Base-by-base conservation (phyloP, 2,329 filamentous ascomycete genomes). In the Clarireedia sp. region DNA sequence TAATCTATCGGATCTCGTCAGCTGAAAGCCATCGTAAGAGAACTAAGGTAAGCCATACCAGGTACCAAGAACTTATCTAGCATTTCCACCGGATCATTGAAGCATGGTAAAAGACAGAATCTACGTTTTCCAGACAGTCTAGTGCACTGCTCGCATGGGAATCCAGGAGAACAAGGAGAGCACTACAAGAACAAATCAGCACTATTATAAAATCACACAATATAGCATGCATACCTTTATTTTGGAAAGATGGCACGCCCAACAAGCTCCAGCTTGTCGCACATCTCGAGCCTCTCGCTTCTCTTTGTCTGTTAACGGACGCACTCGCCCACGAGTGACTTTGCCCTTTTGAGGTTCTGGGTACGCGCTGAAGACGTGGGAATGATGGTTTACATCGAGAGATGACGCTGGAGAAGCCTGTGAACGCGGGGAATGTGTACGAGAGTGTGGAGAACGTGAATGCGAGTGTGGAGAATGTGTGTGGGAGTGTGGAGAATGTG, bases 161-260 rank as follows among this genome's bases (percentile, higher is more conserved):
- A 65, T 12, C 66, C 66, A 29, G 62, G 58, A 10, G 64, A 67
- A 48, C 65, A 68, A 17, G 66, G 66, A 43, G 66, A 68, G 46
- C 66, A 68, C 61, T 66, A 24, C 17, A 23, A n/a, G 17, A 23
- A 14, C 14, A 6, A 40, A 9, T 54, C 17, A 54, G 33, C 43
- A 23, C 46, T 10, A 33, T 12, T 12, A 33, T 5, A 33, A 33
- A 10, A 33, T 33, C 29, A 33, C 29, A 33, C 29, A 33, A 14
- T 14, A 5, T 5, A 55, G 3, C 24, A 5, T 26, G 5, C 36
- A 21, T 48, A 65, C 64, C 59, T 67, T 68, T 12, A 63, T 67
- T 38, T 68, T 68, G 3, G 66, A 67, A 16, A 68, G 66, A 60
- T 68, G 66, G 41, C 66, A 68, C 50, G 65, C 64, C 66, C 66